phyloP scores from a whole-genome alignment of 2,329 filamentous ascomycete species.

The Microcyclospora tardicrescens region DNA sequence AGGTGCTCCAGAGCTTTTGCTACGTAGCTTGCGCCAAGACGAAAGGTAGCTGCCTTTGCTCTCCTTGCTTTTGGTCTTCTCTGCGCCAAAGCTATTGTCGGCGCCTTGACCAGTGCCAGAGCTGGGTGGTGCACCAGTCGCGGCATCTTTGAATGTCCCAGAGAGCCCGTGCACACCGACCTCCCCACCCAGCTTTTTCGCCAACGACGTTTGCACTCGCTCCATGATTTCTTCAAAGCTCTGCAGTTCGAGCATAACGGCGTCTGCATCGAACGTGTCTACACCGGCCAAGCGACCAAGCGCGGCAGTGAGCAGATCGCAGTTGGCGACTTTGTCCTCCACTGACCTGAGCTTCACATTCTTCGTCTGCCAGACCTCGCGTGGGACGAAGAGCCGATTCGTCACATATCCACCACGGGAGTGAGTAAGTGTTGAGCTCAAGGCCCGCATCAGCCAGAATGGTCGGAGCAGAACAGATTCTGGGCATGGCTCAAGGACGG shows the following conservation, averaged over 20 bases:
- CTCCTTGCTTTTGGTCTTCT: conserved; percentile 42
- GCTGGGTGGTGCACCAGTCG: conserved; percentile 12
- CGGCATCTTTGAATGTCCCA: conserved; percentile 61
- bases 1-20: conserved; percentile 64
- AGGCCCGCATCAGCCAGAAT: conserved; percentile 92
- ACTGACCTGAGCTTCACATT: conserved; percentile 83
- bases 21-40: conserved; percentile 79
- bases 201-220: conserved; percentile 61
- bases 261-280: conserved; percentile 81
- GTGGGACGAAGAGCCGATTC: conserved; percentile 79
- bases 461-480: conserved; percentile 79
- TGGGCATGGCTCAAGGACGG: conserved; percentile 80
- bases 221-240: conserved; percentile 73
- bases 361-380: conserved; percentile 87
- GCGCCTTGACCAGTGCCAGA: conserved; percentile 9
- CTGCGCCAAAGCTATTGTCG: conserved; percentile 22
- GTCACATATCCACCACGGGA: conserved; percentile 86
- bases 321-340: conserved; percentile 88
- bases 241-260: conserved; percentile 89
- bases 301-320: conserved; percentile 80
- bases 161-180: conserved; percentile 69
- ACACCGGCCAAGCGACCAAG: conserved; percentile 59
- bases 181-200: conserved; percentile 82
- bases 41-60: conserved; percentile 64
- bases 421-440: conserved; percentile 86